A percentile compares a stretch with the other conserved stretches of the same genome.
phyloP scores from a whole-genome alignment of 768 basidiomycete species.

The Pulveroboletus frians region DNA sequence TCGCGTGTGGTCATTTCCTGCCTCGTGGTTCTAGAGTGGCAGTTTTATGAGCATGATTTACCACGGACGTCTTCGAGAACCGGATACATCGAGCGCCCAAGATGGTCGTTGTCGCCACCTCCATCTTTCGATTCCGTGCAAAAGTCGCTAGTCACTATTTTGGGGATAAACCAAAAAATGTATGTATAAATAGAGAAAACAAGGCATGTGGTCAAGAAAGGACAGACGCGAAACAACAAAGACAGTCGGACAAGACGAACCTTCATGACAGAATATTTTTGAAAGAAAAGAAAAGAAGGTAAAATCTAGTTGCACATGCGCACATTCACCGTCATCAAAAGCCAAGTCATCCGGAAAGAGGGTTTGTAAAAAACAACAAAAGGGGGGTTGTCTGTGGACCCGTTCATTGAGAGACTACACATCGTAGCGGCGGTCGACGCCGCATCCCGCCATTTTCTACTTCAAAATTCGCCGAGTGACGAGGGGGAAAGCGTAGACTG shows the following conservation, averaged over 20 bases:
- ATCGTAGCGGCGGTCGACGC: conserved; percentile 5
- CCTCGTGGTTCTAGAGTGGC: too few species aligned
- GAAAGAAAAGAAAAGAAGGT: not conserved
- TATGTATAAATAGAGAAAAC: not conserved
- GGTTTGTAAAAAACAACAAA: not conserved
- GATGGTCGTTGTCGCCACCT: too few species aligned
- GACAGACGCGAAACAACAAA: not conserved
- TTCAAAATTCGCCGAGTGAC: not conserved
- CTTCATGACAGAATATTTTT: not conserved
- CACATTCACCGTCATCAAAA: not conserved
- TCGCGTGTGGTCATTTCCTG: too few species aligned
- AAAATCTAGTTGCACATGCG: conserved; percentile 12
- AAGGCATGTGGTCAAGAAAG: not conserved
- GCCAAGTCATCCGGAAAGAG: not conserved
- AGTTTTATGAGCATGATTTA: too few species aligned
- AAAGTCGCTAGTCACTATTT: not conserved
- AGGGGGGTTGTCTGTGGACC: conserved; percentile 6
- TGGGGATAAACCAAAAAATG: not conserved
- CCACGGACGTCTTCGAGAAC: too few species aligned
- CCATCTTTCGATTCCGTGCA: too few species aligned
- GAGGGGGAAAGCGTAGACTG: not conserved
- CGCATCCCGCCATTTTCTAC: not conserved
- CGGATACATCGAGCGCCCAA: too few species aligned
- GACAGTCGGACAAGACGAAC: not conserved
- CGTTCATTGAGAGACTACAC: conserved; percentile 12